A percentile compares a stretch with the other conserved stretches of the same genome.
Evolutionary conservation across 345 rosid species (phyloP).

Genomic region (Excoecaria cochinchinensis): DNA sequence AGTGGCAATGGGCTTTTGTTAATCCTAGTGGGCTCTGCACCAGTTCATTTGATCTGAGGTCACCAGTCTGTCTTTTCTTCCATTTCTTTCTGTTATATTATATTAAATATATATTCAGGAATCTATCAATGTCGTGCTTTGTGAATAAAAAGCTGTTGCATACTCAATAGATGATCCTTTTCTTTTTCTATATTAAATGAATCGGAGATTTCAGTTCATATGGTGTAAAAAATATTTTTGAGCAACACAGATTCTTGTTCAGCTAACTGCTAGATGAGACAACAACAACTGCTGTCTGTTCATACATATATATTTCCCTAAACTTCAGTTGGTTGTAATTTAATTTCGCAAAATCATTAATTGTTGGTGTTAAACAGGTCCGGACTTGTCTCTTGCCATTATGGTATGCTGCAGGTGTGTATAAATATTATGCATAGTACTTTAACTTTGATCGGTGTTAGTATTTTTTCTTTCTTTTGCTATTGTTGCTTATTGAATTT

Average conservation of each 20-base stretch:
- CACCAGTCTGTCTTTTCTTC: background rate
- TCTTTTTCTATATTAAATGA: background rate
- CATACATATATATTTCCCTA: background rate
- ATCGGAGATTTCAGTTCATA: background rate
- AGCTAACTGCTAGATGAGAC: background rate
- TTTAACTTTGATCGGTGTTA: background rate
- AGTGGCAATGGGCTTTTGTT: background rate
- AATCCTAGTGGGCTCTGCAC: background rate
- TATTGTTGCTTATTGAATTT: conserved; percentile 13
- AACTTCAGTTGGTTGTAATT: conserved; percentile 12
- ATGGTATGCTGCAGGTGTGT: conserved; percentile 70
- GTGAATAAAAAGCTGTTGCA: background rate
- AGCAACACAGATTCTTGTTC: background rate
- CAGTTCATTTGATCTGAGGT: background rate
- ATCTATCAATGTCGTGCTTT: background rate
- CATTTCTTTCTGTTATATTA: background rate
- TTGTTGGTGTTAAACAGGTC: conserved; percentile 45
- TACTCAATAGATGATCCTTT: background rate
- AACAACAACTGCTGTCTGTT: background rate
- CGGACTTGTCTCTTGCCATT: conserved; percentile 59
- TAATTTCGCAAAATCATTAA: conserved; percentile 15
- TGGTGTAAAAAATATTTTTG: background rate
- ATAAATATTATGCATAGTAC: background rate
- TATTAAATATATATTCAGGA: background rate
- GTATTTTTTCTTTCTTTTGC: background rate